Percentiles rank a stretch among this genome's conserved stretches.
Conservation (phyloP, 495 filamentous ascomycete genomes). For the Penicillium manginii region DNA sequence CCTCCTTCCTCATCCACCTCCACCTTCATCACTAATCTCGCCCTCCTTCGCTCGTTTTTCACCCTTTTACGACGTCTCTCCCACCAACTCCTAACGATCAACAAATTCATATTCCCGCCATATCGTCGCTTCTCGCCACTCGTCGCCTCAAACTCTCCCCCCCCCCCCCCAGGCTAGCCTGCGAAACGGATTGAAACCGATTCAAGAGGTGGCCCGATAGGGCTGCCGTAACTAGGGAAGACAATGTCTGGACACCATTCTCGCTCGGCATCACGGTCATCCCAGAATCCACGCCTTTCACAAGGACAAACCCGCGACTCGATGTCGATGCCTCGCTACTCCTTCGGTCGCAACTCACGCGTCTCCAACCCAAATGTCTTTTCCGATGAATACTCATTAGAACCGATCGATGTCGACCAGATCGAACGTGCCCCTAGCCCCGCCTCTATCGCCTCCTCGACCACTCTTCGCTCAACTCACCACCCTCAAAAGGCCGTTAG, state of each 20-base stretch:
- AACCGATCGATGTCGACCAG: constrained; percentile 44
- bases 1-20: background rate
- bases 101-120: background rate
- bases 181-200: constrained; percentile 34
- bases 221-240: constrained; percentile 41
- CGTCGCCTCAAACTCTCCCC: constrained; percentile 5
- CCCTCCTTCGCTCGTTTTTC: background rate
- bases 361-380: constrained; percentile 55
- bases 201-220: constrained; percentile 46
- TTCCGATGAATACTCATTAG: constrained; percentile 56
- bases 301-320: constrained; percentile 35
- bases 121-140: constrained; percentile 7
- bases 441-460: constrained; percentile 41
- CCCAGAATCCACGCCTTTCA: constrained; percentile 33
- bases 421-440: constrained; percentile 38
- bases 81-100: too few relatives aligned
- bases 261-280: constrained; percentile 46
- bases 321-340: constrained; percentile 39
- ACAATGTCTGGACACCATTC: constrained; percentile 51
- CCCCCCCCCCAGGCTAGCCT: background rate
- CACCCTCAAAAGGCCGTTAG: constrained; percentile 30
- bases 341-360: constrained; percentile 43
- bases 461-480: constrained; percentile 37
- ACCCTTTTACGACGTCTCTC: background rate
- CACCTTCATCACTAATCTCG: background rate